phyloP scores from a whole-genome alignment of 2,329 filamentous ascomycete species.

The Colletotrichum trifolii region DNA sequence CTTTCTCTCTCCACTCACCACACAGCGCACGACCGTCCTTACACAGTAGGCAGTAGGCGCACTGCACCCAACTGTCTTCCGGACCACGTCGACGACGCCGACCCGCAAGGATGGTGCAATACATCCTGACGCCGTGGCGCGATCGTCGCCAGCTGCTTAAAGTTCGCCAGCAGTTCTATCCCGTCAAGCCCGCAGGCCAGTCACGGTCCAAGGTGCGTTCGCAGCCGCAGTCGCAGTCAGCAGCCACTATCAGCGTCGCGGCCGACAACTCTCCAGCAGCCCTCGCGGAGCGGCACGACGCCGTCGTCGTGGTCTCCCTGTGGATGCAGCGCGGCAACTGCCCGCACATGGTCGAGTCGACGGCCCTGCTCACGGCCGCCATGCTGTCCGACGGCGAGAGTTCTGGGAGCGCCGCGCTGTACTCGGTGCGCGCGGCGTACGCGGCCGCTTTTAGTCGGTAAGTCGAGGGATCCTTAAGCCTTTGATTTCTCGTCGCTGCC shows the following conservation, averaged over 20 bases:
- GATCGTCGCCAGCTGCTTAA: conserved; percentile 71
- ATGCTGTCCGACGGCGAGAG: conserved; percentile 69
- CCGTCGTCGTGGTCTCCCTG: conserved; percentile 70
- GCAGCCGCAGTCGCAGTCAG: conserved; percentile 23
- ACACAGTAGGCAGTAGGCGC: neutral
- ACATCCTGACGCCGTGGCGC: conserved; percentile 81
- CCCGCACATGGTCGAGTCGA: conserved; percentile 83
- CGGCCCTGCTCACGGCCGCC: conserved; percentile 77
- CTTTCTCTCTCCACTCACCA: too few relatives aligned
- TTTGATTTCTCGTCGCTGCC: conserved; percentile 2
- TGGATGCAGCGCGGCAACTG: conserved; percentile 81
- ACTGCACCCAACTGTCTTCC: neutral
- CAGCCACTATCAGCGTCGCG: conserved; percentile 14
- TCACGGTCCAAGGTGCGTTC: conserved; percentile 8
- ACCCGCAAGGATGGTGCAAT: conserved; percentile 68
- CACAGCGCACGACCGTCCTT: neutral
- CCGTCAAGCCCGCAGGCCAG: conserved; percentile 40
- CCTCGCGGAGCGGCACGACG: conserved; percentile 52
- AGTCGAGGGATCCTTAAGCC: conserved; percentile 43
- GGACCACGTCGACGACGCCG: neutral
- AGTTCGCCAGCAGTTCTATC: conserved; percentile 74
- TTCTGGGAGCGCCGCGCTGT: conserved; percentile 56
- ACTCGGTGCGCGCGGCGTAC: conserved; percentile 76
- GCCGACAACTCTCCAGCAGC: conserved; percentile 32
- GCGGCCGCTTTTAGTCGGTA: conserved; percentile 80